Evolutionary conservation across 768 basidiomycete species (phyloP).

Genomic region (Terana coerulea): DNA sequence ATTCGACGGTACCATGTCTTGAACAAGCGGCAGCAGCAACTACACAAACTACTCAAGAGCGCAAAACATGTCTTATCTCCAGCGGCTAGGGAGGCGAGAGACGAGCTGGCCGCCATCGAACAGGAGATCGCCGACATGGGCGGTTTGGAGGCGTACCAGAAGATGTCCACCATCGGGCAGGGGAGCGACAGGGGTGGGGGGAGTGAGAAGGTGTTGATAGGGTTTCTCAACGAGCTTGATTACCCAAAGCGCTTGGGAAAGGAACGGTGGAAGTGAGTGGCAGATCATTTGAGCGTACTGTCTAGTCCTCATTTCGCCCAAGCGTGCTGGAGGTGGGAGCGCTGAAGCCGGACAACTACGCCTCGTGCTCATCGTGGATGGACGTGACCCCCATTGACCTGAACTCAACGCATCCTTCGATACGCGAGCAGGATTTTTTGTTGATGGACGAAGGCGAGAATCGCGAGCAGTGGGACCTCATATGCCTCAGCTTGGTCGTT

Average conservation of each 20-base stretch:
- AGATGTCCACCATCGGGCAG: constrained; percentile 81
- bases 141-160: constrained; percentile 77
- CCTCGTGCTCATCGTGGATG: constrained; percentile 65
- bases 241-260: constrained; percentile 7
- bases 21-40: constrained; percentile 61
- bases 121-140: constrained; percentile 65
- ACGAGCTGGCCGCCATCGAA: constrained; percentile 50
- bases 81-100: constrained; percentile 8
- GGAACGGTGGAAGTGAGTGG: constrained; percentile 9
- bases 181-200: constrained; percentile 81
- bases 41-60: constrained; percentile 32
- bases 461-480: constrained; percentile 62
- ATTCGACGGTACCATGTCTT: constrained; percentile 83
- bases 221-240: constrained; percentile 64
- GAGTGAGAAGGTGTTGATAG: constrained; percentile 74
- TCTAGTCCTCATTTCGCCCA: background rate
- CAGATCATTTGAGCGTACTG: too few relatives aligned
- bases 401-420: constrained; percentile 75
- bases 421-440: constrained; percentile 85
- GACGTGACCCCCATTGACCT: constrained; percentile 75
- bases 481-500: constrained; percentile 85
- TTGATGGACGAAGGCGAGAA: constrained; percentile 50
- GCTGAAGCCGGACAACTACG: constrained; percentile 79
- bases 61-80: background rate
- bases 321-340: constrained; percentile 91